Evolutionary conservation across 805 yeast species (phyloP).

Genomic region (Starmera quercuum): DNA sequence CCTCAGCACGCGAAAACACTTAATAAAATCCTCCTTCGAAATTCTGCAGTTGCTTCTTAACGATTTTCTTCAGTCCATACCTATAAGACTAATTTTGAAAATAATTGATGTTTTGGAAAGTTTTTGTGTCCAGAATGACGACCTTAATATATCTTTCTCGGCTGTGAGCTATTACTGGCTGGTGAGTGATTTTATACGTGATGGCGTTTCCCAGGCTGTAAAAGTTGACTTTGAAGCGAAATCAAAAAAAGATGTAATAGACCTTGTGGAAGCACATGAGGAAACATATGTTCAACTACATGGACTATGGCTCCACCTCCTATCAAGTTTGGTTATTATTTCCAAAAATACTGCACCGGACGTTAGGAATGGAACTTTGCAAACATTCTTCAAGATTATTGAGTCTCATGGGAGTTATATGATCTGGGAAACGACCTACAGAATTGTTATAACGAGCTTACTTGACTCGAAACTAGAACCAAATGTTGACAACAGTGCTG

Average conservation of each 20-base stretch:
- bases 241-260: constrained; percentile 17
- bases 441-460: constrained; percentile 52
- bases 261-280: constrained; percentile 15
- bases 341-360: constrained; percentile 64
- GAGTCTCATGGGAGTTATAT: constrained; percentile 59
- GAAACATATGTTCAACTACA: constrained; percentile 22
- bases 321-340: constrained; percentile 54
- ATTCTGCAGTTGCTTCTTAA: constrained; percentile 78
- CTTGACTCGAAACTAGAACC: constrained; percentile 19
- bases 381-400: constrained; percentile 77
- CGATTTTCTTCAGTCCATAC: constrained; percentile 72
- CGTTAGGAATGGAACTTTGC: constrained; percentile 84
- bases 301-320: constrained; percentile 56
- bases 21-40: constrained; percentile 67
- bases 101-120: constrained; percentile 66
- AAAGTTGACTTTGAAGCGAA: constrained; percentile 10
- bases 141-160: constrained; percentile 83
- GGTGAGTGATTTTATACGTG: constrained; percentile 69
- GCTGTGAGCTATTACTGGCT: constrained; percentile 91
- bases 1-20: constrained; percentile 18
- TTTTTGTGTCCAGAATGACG: constrained; percentile 64
- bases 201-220: neutral
- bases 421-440: constrained; percentile 64
- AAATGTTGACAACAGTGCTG: constrained; percentile 17
- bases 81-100: constrained; percentile 51